Evolutionary conservation across 805 yeast species (phyloP).

Genomic region (Starmerella khaoyaiensis): DNA sequence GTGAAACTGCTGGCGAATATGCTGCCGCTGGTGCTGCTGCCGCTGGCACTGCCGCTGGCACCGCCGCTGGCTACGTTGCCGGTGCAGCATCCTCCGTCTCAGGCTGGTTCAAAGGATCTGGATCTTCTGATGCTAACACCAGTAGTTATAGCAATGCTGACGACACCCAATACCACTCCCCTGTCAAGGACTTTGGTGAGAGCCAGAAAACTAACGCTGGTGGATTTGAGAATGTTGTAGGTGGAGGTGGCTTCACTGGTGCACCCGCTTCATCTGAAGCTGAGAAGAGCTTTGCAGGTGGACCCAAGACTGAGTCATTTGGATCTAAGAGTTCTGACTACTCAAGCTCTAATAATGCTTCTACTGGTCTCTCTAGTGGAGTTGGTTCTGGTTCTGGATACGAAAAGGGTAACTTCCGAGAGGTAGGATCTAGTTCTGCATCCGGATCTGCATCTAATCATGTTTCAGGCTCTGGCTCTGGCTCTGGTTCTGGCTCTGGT

Average conservation of each 20-base stretch:
- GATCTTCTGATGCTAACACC: not conserved
- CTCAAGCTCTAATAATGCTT: too few species aligned
- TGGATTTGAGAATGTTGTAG: conserved; percentile 15
- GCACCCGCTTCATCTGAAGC: conserved; percentile 7
- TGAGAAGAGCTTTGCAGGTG: conserved; percentile 11
- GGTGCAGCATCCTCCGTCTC: conserved; percentile 14
- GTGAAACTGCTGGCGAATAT: conserved; percentile 22
- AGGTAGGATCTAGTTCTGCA: not conserved
- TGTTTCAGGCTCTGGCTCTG: conserved; percentile 2
- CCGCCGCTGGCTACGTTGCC: conserved; percentile 9
- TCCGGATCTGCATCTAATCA: conserved; percentile 2
- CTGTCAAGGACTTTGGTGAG: not conserved
- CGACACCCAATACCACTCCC: conserved; percentile 1
- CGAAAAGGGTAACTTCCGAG: not conserved
- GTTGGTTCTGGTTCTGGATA: not conserved
- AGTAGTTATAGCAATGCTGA: not conserved
- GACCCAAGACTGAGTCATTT: conserved; percentile 2
- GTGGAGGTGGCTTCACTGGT: conserved; percentile 13
- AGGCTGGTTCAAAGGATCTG: conserved; percentile 5
- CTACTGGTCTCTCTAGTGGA: not conserved
- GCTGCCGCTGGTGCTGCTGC: conserved; percentile 10
- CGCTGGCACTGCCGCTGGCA: conserved; percentile 13
- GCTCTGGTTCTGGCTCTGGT: conserved; percentile 2
- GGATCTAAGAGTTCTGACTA: too few species aligned
- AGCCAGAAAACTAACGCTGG: conserved; percentile 8